These are phyloP conservation scores for Amylocarpus encephaloides DNA, from an alignment of 2,329 filamentous ascomycete species.

Conservation along the genomic window DNA sequence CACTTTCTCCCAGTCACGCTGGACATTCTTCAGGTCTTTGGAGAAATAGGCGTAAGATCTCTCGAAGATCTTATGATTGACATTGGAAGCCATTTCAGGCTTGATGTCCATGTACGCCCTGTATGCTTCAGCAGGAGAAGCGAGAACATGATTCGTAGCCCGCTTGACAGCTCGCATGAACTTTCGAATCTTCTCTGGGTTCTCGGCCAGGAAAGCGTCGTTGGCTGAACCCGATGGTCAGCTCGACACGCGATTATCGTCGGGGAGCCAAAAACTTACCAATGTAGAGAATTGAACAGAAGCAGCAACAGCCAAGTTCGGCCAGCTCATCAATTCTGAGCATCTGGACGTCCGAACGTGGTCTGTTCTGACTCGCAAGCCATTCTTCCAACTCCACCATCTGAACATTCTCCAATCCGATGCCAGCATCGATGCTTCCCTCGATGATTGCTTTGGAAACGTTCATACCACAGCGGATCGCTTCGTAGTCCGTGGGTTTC, in stretches of 20 bases:
- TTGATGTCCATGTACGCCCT: conserved; percentile 66
- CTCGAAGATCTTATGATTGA: conserved; percentile 77
- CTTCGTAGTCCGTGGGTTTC: conserved; percentile 65
- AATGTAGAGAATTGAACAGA: conserved; percentile 77
- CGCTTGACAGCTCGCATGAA: conserved; percentile 70
- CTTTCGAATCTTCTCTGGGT: conserved; percentile 58
- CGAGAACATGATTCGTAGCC: conserved; percentile 66
- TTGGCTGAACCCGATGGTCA: conserved; percentile 38
- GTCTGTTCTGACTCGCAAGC: conserved; percentile 57
- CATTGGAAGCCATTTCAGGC: conserved; percentile 57
- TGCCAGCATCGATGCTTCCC: conserved; percentile 66
- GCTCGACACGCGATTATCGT: background rate
- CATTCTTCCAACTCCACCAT: conserved; percentile 78
- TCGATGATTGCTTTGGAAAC: conserved; percentile 70
- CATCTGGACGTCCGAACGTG: conserved; percentile 67
- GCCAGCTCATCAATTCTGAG: conserved; percentile 75
- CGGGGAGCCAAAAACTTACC: conserved; percentile 33
- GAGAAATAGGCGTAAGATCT: conserved; percentile 73
- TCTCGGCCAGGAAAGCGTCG: conserved; percentile 58
- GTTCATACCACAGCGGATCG: conserved; percentile 76
- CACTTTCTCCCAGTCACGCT: conserved; percentile 71
- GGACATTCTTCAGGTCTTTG: conserved; percentile 66
- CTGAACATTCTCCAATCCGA: conserved; percentile 75
- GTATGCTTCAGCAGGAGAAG: conserved; percentile 56
- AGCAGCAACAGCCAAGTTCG: conserved; percentile 76